Conservation (phyloP, 305 asterid species). For the Fraxinus albicans region DNA sequence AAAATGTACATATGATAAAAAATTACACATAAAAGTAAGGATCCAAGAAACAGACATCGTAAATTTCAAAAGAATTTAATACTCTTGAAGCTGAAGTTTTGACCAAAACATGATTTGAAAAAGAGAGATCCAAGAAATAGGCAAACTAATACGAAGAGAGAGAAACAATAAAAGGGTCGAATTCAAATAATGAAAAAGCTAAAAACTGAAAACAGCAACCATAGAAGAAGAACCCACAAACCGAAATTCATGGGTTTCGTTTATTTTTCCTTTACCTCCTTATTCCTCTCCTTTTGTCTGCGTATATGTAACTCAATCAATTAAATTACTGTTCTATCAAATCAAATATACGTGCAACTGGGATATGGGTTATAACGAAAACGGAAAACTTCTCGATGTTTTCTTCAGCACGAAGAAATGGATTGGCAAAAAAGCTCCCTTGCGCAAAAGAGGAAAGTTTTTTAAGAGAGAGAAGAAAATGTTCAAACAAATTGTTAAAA, state of each 20-base stretch:
- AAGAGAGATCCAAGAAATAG: conserved; percentile 27
- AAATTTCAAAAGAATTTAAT: not conserved
- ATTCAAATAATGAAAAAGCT: conserved; percentile 17
- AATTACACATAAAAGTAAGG: conserved; percentile 7
- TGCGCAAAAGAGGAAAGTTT: not conserved
- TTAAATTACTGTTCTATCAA: conserved; percentile 9
- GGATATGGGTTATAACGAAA: conserved; percentile 25
- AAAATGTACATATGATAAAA: not conserved
- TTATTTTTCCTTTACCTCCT: conserved; percentile 25
- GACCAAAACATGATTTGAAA: conserved; percentile 4
- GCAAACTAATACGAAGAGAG: conserved; percentile 17
- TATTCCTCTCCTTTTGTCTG: conserved; percentile 39
- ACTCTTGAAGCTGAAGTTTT: not conserved
- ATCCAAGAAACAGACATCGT: not conserved
- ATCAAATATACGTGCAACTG: conserved; percentile 23
- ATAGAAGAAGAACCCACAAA: conserved; percentile 30
- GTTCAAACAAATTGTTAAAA: not conserved
- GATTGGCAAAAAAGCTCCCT: not conserved
- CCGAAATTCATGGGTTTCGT: conserved; percentile 49
- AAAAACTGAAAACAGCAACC: conserved; percentile 5
- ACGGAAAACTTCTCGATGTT: not conserved
- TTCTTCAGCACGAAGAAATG: not conserved
- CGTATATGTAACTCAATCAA: conserved; percentile 35
- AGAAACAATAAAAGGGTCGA: not conserved
- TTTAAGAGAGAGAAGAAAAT: not conserved